Base-by-base conservation (phyloP, 2,329 filamentous ascomycete genomes). In the Raffaelea arxii region DNA sequence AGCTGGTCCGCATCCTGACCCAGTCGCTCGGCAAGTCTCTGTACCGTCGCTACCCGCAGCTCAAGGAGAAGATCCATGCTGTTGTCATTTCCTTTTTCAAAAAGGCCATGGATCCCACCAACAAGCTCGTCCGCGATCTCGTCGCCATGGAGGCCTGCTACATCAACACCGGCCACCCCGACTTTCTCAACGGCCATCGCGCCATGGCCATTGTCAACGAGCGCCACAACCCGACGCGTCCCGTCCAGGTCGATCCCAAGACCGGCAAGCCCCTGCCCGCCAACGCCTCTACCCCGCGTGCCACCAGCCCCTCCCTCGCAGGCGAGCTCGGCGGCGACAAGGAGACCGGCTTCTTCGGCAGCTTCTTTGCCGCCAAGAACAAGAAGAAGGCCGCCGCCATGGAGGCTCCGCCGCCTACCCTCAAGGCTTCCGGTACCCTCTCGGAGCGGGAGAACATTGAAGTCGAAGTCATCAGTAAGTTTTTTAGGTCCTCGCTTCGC, bases 351-450 rank as follows among this genome's bases (percentile, higher is more conserved):
- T 98, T 98, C 77, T 98, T 98, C 58, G 92, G 92, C 56, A 94
- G 87, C 60, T 98, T 98, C 78, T 98, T 96, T 62, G 88, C 92
- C 11, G 90, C 87, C 61, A 98, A 97, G 79, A 98, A 97, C 72
- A 98, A 97, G 82, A 98, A 98, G 79, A 97, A 96, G 83, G 94
- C 94, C 70, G 92, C 92, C n/a, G 90, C 91, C 41, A 98, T 98
- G 92, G 92, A 98, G 64, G 75, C 92, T 14, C 92, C 92, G 35
- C 92, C 92, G 52, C 80, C 92, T 25, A 91, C 81, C 37, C 79
- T 98, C 48, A 98, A 96, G 72, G 92, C 92, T 27, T 94, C 88
- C 3, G 91, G 92, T 37, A 94, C 84, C 23, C 73, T 98, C 35
- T 94, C 86, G 5, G 92, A 98, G 69, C 88, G 92, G 51, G 92